Percentiles rank a stretch among this genome's conserved stretches.
Evolutionary conservation across 257 asterid genomes (phyloP).

Genomic region (Haberlea rhodopensis): DNA sequence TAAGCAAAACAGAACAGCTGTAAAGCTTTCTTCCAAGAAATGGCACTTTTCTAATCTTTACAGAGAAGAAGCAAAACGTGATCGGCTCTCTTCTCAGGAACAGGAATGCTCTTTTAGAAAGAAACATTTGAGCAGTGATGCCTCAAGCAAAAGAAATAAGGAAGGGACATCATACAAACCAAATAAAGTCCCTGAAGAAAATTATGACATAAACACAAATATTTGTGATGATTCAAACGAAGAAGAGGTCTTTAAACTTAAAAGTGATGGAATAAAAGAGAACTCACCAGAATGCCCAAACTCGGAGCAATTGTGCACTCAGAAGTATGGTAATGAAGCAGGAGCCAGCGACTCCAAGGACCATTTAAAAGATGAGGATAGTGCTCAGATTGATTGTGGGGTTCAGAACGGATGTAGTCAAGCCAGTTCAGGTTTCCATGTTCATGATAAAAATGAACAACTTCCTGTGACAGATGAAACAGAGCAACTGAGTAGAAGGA

Average conservation of each 20-base stretch:
- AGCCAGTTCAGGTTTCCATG: slow-evolving; percentile 1
- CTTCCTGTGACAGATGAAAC: background rate
- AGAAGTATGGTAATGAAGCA: slow-evolving; percentile 3
- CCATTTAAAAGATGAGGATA: background rate
- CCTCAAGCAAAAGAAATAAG: background rate
- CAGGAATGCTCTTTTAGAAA: slow-evolving; percentile 8
- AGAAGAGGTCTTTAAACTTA: slow-evolving; percentile 11
- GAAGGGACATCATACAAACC: slow-evolving; percentile 2
- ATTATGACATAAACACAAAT: background rate
- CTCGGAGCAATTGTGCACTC: slow-evolving; percentile 8
- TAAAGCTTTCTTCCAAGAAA: slow-evolving; percentile 14
- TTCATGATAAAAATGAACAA: background rate
- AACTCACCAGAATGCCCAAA: slow-evolving; percentile 1
- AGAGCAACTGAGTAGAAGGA: slow-evolving; percentile 4
- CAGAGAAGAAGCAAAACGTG: background rate
- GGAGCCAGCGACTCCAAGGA: background rate
- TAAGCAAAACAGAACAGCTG: slow-evolving; percentile 9
- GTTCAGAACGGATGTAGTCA: background rate
- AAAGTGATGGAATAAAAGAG: background rate
- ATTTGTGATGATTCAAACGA: background rate
- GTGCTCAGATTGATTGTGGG: slow-evolving; percentile 4
- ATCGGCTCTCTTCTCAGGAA: background rate
- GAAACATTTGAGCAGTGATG: slow-evolving; percentile 7
- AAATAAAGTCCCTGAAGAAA: background rate
- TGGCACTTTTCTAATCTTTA: slow-evolving; percentile 4